These are phyloP conservation scores for Penstemon davidsonii DNA, from an alignment of 257 asterid species.

Conservation along the genomic window DNA sequence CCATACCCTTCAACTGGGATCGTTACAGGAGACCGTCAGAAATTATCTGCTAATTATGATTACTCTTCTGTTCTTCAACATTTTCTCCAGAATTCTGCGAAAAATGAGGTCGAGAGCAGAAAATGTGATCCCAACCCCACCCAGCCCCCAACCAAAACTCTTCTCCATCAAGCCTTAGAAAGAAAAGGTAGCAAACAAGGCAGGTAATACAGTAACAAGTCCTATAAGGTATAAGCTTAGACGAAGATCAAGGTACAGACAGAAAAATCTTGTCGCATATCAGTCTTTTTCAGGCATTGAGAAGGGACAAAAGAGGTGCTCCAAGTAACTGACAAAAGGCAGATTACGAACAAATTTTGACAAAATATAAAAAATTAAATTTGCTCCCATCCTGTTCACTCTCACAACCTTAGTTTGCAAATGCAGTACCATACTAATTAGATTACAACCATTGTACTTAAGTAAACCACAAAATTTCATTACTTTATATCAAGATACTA, in stretches of 20 bases:
- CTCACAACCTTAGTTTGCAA: conserved; percentile 2
- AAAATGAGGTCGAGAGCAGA: neutral
- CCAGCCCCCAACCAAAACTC: neutral
- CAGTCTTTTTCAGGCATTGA: too few species aligned
- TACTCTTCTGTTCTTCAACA: too few species aligned
- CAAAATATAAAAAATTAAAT: too few species aligned
- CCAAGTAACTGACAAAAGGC: too few species aligned
- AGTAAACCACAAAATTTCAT: neutral
- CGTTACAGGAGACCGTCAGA: too few species aligned
- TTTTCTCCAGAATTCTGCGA: too few species aligned
- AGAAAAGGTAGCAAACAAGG: neutral
- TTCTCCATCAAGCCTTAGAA: neutral
- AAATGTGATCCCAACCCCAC: neutral
- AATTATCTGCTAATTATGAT: too few species aligned
- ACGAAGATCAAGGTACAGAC: neutral
- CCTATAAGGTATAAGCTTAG: neutral
- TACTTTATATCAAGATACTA: conserved; percentile 19
- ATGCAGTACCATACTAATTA: conserved; percentile 12
- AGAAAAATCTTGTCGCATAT: neutral
- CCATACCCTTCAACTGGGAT: too few species aligned
- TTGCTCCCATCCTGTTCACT: neutral
- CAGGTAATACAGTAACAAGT: neutral
- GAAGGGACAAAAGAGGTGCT: too few species aligned
- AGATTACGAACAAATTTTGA: too few species aligned
- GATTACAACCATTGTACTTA: too few species aligned